Percentiles rank a stretch among this genome's conserved stretches.
Conservation (phyloP, 108 stramenopile species). For the Cylindrotheca fusiformis region DNA sequence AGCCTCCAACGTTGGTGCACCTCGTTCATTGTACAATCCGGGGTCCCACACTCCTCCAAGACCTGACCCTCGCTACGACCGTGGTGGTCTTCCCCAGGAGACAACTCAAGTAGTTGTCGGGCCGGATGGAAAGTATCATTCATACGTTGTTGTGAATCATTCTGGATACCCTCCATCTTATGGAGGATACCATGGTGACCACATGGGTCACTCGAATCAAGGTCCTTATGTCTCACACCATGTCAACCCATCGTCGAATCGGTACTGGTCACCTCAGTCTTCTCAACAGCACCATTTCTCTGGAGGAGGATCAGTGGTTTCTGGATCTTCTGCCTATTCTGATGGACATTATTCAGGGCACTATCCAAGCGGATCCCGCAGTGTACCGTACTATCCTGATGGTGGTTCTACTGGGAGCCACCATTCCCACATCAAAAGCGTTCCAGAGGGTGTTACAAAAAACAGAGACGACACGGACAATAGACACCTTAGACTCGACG, state of each 20-base stretch:
- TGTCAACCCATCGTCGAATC: slow-evolving; percentile 11
- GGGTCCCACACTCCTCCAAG: slow-evolving; percentile 8
- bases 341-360: slow-evolving; percentile 10
- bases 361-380: slow-evolving; percentile 13
- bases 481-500: slow-evolving; percentile 48
- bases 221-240: slow-evolving; percentile 3
- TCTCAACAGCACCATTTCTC: slow-evolving; percentile 8
- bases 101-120: slow-evolving; percentile 72
- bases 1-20: slow-evolving; percentile 3
- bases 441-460: slow-evolving; percentile 1
- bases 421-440: slow-evolving; percentile 14
- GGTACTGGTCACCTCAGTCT: slow-evolving; percentile 14
- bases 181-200: slow-evolving; percentile 13
- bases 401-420: slow-evolving; percentile 31
- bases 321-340: slow-evolving; percentile 17
- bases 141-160: slow-evolving; percentile 57
- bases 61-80: slow-evolving; percentile 1
- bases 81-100: slow-evolving; percentile 24
- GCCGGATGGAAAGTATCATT: slow-evolving; percentile 73
- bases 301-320: slow-evolving; percentile 12
- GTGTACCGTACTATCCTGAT: slow-evolving; percentile 26
- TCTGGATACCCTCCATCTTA: slow-evolving; percentile 8
- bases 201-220: background rate
- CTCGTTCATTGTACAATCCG: background rate
- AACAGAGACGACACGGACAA: slow-evolving; percentile 29